phyloP scores from a whole-genome alignment of 441 rosid genomes.

The Viola pubescens region DNA sequence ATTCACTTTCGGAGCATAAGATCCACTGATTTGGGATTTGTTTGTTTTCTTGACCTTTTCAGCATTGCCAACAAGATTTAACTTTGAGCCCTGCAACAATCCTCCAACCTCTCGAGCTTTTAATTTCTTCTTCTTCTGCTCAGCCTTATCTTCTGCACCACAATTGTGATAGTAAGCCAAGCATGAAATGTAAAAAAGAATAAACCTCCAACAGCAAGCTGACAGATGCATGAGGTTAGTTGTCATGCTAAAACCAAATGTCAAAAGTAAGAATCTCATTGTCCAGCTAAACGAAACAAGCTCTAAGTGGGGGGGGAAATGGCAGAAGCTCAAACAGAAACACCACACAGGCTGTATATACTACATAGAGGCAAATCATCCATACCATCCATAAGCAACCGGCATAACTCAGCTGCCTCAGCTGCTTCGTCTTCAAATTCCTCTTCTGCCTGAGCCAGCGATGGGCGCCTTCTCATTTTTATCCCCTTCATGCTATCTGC shows the following conservation, averaged over 20 bases:
- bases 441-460: slow-evolving; percentile 79
- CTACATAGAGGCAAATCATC: slow-evolving; percentile 8
- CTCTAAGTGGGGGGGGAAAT: no score
- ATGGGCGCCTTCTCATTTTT: slow-evolving; percentile 87
- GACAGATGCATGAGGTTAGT: no score
- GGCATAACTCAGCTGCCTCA: slow-evolving; percentile 89
- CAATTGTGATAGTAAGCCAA: slow-evolving; percentile 8
- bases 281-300: no score
- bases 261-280: no score
- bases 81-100: slow-evolving; percentile 24
- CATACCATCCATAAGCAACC: slow-evolving; percentile 96
- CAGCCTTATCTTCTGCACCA: slow-evolving; percentile 61
- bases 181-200: slow-evolving; percentile 1
- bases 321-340: no score
- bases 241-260: no score
- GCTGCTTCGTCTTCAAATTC: slow-evolving; percentile 96
- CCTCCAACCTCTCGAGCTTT: slow-evolving; percentile 39
- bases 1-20: slow-evolving; percentile 38
- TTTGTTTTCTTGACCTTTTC: slow-evolving; percentile 52
- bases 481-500: slow-evolving; percentile 82
- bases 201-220: no score
- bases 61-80: slow-evolving; percentile 37
- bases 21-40: slow-evolving; percentile 38
- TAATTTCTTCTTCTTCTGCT: slow-evolving; percentile 59
- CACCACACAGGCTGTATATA: no score